Percentiles rank a stretch among this genome's conserved stretches.
phyloP scores from a whole-genome alignment of 371 early-diverging fungal genomes.

The Mucor saturninus region DNA sequence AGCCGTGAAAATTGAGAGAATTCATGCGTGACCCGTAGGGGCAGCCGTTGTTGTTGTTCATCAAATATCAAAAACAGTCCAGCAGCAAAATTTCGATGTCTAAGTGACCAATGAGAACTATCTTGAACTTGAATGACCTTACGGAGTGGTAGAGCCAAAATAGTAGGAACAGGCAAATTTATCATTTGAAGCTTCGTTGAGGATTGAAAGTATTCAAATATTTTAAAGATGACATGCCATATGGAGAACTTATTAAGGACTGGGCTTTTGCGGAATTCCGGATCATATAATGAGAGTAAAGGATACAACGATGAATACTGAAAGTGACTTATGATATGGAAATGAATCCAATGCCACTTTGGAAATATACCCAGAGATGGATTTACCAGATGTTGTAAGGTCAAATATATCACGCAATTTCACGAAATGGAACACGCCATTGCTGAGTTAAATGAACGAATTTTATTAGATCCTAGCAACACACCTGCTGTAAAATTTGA shows the following conservation, averaged over 20 bases:
- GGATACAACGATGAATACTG: neutral
- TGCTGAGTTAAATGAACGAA: too few relatives aligned
- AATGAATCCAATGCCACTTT: too few relatives aligned
- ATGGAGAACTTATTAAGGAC: neutral
- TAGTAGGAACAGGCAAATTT: neutral
- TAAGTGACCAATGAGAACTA: neutral
- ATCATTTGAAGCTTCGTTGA: neutral
- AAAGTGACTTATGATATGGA: neutral
- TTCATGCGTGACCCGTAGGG: neutral
- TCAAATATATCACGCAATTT: too few relatives aligned
- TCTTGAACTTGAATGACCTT: neutral
- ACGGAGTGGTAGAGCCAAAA: neutral
- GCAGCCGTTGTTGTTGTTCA: neutral
- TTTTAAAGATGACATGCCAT: neutral
- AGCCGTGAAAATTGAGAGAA: neutral
- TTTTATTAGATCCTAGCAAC: too few relatives aligned
- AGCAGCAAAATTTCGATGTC: neutral
- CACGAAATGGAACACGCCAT: too few relatives aligned
- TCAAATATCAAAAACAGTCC: neutral
- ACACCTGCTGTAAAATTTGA: too few relatives aligned
- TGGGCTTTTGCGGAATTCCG: neutral
- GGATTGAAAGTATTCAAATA: neutral
- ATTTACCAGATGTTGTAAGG: too few relatives aligned
- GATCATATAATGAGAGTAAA: neutral
- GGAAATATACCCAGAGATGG: too few relatives aligned